Conservation (phyloP, 495 filamentous ascomycete genomes). For the Elasticomyces elasticus region DNA sequence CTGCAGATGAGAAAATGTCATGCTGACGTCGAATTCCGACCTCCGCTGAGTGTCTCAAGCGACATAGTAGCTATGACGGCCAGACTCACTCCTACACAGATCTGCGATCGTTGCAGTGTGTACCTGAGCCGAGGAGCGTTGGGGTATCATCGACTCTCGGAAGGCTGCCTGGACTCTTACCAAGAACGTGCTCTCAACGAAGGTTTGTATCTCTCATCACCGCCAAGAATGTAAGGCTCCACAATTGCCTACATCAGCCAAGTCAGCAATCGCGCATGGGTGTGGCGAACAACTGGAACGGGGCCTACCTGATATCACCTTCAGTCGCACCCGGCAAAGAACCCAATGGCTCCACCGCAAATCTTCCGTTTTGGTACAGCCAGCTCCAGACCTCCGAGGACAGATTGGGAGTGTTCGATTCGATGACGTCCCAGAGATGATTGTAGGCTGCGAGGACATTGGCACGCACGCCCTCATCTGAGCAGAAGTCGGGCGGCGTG, state of each 20-base stretch:
- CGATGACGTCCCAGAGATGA: slow-evolving; percentile 50
- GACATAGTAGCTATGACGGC: too few species aligned
- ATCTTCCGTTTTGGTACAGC: slow-evolving; percentile 41
- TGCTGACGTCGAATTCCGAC: too few species aligned
- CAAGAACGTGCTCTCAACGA: neutral
- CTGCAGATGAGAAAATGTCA: too few species aligned
- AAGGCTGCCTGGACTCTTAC: too few species aligned
- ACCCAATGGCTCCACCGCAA: slow-evolving; percentile 43
- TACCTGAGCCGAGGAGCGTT: too few species aligned
- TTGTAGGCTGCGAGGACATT: slow-evolving; percentile 50
- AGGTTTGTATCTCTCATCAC: slow-evolving; percentile 33
- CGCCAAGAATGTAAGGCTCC: slow-evolving; percentile 48
- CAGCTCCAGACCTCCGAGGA: slow-evolving; percentile 56
- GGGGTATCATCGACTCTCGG: too few species aligned
- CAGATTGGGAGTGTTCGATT: slow-evolving; percentile 42
- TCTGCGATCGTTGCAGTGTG: too few species aligned
- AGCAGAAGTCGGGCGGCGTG: slow-evolving; percentile 44
- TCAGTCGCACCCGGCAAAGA: slow-evolving; percentile 40
- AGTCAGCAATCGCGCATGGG: neutral
- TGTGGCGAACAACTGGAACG: neutral
- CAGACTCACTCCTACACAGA: too few species aligned
- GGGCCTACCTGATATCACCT: slow-evolving; percentile 34
- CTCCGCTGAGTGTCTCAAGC: too few species aligned
- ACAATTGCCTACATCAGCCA: slow-evolving; percentile 33
- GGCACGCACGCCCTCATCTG: slow-evolving; percentile 34